Base-by-base conservation (phyloP, 306 rosid genomes). In the Sicyos baderoa region DNA sequence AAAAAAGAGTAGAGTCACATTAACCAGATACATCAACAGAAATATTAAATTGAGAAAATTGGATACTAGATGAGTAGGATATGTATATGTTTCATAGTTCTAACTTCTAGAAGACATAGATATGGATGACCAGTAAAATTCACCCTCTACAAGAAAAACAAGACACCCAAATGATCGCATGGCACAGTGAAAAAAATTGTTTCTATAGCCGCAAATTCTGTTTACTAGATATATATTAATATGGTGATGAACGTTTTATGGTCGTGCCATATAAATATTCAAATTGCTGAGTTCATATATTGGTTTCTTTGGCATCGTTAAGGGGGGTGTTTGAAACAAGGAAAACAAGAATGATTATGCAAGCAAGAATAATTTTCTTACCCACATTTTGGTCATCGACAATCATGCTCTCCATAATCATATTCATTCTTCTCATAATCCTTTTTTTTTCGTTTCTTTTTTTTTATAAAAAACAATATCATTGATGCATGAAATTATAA, bases 301-400 rank as follows among this genome's bases (percentile, higher is more conserved):
- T 62, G 16, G 6, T 62, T 62, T 62, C 50, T 40, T 62, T 17
- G n/a, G 37, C 27, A 62, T 62, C 50, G 25, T 62, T 17, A 62
- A 40, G 45, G 45, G 45, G 45, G 11, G 45, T 9, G 11, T 40
- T 40, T 40, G 45, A 9, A 9, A 5, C 9, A 37, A 37, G 44
- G 9, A 37, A 12, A 40, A 9, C 8, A 2, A 40, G 42, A 40
- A 40, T 40, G 12, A 40, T 9, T 40, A 40, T 10, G 45, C 11
- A 40, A 40, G 45, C 0, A 37, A 37, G 44, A 37, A 37, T 37
- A 37, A 37, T 37, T 37, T 7, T 40, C 45, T 40, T 40, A 9
- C 11, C 45, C 12, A 40, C 45, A 0, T 40, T 40, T 40, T 0
- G 12, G 12, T 7, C 2, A 40, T 12, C 11, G 11, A 40, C 44